Percentiles rank a stretch among this genome's conserved stretches.
Conservation (phyloP, 2,329 filamentous ascomycete species). For the Rhynchosporium agropyri region DNA sequence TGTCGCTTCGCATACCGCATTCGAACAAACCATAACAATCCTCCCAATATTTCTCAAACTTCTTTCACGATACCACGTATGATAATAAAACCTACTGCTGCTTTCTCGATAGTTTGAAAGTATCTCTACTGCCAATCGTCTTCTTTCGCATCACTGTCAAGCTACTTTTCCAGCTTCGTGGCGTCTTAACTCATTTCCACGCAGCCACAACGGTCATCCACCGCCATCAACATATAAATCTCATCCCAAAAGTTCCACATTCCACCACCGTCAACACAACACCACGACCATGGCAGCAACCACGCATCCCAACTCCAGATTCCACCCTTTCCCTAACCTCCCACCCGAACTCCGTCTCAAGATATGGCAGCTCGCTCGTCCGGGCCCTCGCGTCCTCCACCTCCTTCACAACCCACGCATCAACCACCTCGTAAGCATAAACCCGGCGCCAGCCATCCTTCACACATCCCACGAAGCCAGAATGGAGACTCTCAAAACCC, state of each 20-base stretch:
- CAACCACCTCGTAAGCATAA: not conserved
- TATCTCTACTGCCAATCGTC: too few relatives aligned
- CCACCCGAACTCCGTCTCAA: conserved; percentile 4
- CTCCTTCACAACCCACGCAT: not conserved
- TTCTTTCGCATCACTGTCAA: not conserved
- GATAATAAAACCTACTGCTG: too few relatives aligned
- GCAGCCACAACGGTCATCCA: not conserved
- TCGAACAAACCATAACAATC: too few relatives aligned
- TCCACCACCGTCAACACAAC: not conserved
- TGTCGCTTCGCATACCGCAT: too few relatives aligned
- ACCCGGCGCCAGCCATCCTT: not conserved
- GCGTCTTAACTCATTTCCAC: not conserved
- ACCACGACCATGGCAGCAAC: not conserved
- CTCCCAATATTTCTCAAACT: too few relatives aligned
- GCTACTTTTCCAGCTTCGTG: not conserved
- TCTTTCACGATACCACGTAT: too few relatives aligned
- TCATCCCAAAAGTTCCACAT: not conserved
- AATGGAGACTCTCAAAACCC: not conserved
- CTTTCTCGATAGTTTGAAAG: too few relatives aligned
- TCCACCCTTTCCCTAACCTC: not conserved
- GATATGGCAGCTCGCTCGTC: not conserved
- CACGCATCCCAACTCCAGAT: not conserved
- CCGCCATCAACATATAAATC: not conserved
- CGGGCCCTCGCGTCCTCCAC: not conserved
- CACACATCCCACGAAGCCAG: conserved; percentile 1